Evolutionary conservation across 768 basidiomycete species (phyloP).

Genomic region (Suillus placidus): DNA sequence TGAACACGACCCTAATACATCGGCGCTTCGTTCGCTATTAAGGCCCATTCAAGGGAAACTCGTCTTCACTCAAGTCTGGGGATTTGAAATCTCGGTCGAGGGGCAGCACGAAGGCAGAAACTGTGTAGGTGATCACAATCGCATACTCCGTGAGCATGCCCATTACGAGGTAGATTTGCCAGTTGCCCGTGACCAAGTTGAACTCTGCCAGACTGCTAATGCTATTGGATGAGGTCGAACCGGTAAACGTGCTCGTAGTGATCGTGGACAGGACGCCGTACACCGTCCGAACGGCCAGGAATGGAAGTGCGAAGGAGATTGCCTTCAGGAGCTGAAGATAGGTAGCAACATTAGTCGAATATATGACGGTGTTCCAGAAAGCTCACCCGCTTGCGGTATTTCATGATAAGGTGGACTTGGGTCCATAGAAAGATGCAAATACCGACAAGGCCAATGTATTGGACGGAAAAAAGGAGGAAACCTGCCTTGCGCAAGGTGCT

Average conservation of each 20-base stretch:
- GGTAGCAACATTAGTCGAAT: conserved; percentile 14
- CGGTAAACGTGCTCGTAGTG: conserved; percentile 48
- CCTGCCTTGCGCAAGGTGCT: conserved; percentile 36
- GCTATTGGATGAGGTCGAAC: conserved; percentile 26
- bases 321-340: conserved; percentile 54
- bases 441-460: conserved; percentile 49
- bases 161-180: conserved; percentile 61
- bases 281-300: conserved; percentile 49
- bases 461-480: conserved; percentile 33
- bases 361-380: conserved; percentile 6
- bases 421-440: conserved; percentile 53
- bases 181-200: conserved; percentile 58
- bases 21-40: background rate
- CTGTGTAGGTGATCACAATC: conserved; percentile 46
- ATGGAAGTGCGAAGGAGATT: conserved; percentile 56
- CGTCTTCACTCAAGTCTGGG: conserved; percentile 21
- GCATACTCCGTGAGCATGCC: conserved; percentile 62
- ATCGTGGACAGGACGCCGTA: conserved; percentile 63
- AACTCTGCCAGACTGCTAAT: conserved; percentile 49
- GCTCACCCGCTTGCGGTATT: conserved; percentile 37
- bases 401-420: conserved; percentile 43
- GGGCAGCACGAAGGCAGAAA: conserved; percentile 31
- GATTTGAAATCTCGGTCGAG: conserved; percentile 36
- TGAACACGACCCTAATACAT: background rate
- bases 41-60: conserved; percentile 23